phyloP scores from a whole-genome alignment of 139 green algal species.

The Micractinium conductrix region DNA sequence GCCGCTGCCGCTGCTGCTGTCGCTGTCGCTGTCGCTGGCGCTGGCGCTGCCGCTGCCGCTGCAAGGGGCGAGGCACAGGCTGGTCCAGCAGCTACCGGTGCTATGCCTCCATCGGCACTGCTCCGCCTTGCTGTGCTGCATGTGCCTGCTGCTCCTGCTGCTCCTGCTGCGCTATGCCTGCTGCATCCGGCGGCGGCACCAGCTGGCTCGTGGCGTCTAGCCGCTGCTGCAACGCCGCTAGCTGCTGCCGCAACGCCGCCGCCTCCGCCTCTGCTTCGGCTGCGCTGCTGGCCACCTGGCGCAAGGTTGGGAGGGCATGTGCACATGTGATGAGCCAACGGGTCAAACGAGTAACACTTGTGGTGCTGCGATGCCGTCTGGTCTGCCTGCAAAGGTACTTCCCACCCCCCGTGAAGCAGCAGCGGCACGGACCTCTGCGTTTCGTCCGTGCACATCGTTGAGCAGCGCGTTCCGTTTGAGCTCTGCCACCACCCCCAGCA shows the following conservation, averaged over 20 bases:
- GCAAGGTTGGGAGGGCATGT: not conserved
- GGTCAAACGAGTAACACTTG: not conserved
- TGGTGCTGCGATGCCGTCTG: not conserved
- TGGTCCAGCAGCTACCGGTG: too few species aligned
- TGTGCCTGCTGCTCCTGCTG: too few species aligned
- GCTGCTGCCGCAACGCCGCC: not conserved
- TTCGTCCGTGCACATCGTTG: slow-evolving; percentile 32
- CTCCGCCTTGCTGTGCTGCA: too few species aligned
- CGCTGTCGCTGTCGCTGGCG: too few species aligned
- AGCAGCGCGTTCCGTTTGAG: slow-evolving; percentile 55
- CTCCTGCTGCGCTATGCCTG: too few species aligned
- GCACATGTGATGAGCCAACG: not conserved
- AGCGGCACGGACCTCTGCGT: slow-evolving; percentile 23
- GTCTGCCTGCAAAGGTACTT: too few species aligned
- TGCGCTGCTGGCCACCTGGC: slow-evolving; percentile 3
- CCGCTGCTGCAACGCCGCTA: slow-evolving; percentile 7
- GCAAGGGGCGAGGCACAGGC: too few species aligned
- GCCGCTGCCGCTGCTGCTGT: too few species aligned
- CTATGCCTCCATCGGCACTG: too few species aligned
- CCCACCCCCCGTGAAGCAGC: not conserved
- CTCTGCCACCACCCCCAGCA: slow-evolving; percentile 45
- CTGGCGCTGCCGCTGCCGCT: too few species aligned
- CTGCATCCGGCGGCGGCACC: too few species aligned
- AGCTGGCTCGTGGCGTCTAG: slow-evolving; percentile 20
- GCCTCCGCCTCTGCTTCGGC: not conserved